Base-by-base conservation (phyloP, 2,329 filamentous ascomycete genomes). In the Aspergillus felis region DNA sequence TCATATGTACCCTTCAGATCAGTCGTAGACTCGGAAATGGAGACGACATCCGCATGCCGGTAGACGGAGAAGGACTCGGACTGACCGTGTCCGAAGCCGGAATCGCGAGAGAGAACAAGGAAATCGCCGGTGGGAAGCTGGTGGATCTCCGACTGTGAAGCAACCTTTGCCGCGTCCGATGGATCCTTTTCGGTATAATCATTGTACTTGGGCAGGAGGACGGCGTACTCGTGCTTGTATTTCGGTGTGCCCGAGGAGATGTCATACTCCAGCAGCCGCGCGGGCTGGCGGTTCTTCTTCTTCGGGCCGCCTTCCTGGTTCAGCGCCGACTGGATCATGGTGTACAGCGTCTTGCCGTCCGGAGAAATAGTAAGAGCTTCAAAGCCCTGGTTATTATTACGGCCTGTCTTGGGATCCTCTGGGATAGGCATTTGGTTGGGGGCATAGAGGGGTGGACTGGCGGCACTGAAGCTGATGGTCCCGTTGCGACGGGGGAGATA, bases 371-470 rank as follows among this genome's bases (percentile, higher is more conserved):
- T 87, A 51, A 91, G 72, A 0, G 85, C 87, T 71, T 91, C 88
- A 51, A 91, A 84, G n/a, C 88, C 88, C 68, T 90, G 87, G 71
- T 91, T 91, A 71, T 91, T 90, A 55, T 81, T 78, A 22, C 88
- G 82, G 12, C 88, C 88, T 0, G 81, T 81, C 1, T 79, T 77
- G 0, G 86, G 84, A 61, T 87, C 78, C 14, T 75, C 78, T 0
- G 87, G 87, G 2, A 70, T 72, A 2, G 84, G 78, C 9, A 74
- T 68, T 17, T 78, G 67, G 14, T 78, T 69, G 0, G 78, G 76
- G 53, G 84, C 70, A 66, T 88, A 89, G 51, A 82, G 75, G 3
- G 87, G 86, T 0, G 87, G 82, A 12, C 82, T 86, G 63, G 86
- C 79, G 10, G 87, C 82, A 53, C 81, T 84, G 78, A 90, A 91